Conservation (phyloP, 2,329 filamentous ascomycete genomes). For the Pseudocercospora eumusae region DNA sequence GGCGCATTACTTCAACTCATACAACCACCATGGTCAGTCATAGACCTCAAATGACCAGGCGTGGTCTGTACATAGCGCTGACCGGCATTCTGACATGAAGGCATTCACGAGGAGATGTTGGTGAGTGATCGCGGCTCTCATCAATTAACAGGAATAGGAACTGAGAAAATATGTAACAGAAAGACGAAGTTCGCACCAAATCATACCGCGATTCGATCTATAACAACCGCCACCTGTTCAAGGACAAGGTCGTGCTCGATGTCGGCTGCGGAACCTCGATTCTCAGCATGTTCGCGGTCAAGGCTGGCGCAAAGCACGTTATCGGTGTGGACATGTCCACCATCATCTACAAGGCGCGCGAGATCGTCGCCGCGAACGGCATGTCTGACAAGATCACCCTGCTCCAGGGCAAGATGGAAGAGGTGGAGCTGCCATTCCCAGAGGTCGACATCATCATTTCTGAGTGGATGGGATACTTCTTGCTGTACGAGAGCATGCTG, state of each 20-base stretch:
- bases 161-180: constrained; percentile 56
- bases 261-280: constrained; percentile 97
- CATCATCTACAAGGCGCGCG: constrained; percentile 96
- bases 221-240: constrained; percentile 92
- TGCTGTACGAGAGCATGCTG: constrained; percentile 98
- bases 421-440: constrained; percentile 87
- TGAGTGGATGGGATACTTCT: constrained; percentile 99
- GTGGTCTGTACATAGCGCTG: constrained; percentile 17
- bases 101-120: constrained; percentile 98
- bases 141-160: constrained; percentile 7
- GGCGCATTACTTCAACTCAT: constrained; percentile 99
- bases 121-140: constrained; percentile 57
- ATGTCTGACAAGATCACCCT: constrained; percentile 95
- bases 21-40: constrained; percentile 90
- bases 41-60: not conserved
- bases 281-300: constrained; percentile 98
- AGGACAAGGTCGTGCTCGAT: constrained; percentile 91
- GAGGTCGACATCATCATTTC: constrained; percentile 99
- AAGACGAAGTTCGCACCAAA: constrained; percentile 95
- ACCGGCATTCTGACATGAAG: constrained; percentile 55
- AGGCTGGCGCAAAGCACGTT: constrained; percentile 95
- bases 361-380: constrained; percentile 91
- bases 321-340: constrained; percentile 99
- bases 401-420: constrained; percentile 99
- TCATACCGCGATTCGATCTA: constrained; percentile 98